A percentile compares a stretch with the other conserved stretches of the same genome.
phyloP scores from a whole-genome alignment of 495 filamentous ascomycete species.

The Tirmania nivea region DNA sequence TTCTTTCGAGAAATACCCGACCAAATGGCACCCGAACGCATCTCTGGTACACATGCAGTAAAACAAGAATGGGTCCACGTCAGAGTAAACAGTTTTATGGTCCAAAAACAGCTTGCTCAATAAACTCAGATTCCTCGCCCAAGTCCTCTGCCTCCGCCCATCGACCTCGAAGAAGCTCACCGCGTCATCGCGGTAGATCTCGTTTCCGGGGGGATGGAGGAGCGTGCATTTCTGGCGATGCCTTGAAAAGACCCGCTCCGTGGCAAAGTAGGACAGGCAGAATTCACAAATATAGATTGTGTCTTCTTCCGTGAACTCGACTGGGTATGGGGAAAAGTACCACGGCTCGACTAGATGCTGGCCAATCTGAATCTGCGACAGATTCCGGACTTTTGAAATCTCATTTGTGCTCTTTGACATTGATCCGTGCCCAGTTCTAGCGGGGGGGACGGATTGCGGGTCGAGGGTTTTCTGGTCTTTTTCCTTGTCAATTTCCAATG shows the following conservation, averaged over 20 bases:
- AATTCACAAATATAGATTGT: conserved; percentile 94
- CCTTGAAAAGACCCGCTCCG: conserved; percentile 52
- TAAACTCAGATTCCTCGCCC: conserved; percentile 90
- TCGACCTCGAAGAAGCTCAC: conserved; percentile 97
- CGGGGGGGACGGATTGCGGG: conserved; percentile 1
- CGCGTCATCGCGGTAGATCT: conserved; percentile 88
- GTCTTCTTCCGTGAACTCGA: conserved; percentile 65
- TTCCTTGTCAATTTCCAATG: conserved; percentile 34
- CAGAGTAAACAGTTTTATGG: conserved; percentile 99
- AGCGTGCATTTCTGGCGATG: conserved; percentile 83
- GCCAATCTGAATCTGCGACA: conserved; percentile 82
- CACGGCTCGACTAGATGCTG: conserved; percentile 81
- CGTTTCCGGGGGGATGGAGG: conserved; percentile 84
- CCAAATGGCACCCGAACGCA: conserved; percentile 70
- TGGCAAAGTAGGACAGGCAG: conserved; percentile 76
- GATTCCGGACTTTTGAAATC: conserved; percentile 85
- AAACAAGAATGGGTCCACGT: conserved; percentile 95
- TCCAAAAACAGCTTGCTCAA: conserved; percentile 92
- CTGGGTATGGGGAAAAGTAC: conserved; percentile 96
- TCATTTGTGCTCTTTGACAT: conserved; percentile 99
- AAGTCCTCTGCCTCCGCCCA: conserved; percentile 78
- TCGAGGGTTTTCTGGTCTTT: background rate
- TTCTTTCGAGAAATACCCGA: conserved; percentile 96
- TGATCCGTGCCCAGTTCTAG: conserved; percentile 42
- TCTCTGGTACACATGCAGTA: conserved; percentile 90